Evolutionary conservation across 2,329 filamentous ascomycete species (phyloP), one percentile per base, ranked within the genome.

Genomic region (Botrytis sinoallii): DNA sequence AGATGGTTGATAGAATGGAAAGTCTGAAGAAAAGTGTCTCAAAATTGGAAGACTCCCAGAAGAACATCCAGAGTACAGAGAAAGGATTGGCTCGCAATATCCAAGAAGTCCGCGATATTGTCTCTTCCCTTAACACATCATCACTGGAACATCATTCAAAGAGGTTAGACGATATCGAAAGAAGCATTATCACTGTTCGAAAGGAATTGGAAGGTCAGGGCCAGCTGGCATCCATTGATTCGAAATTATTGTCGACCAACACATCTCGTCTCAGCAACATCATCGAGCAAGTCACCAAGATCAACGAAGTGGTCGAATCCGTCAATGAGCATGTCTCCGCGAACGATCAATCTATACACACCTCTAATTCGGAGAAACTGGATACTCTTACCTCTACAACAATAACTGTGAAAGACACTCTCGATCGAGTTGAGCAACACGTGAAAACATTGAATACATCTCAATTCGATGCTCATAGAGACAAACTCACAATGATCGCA

Each of bases 201-300:
- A 75, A 75, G 66, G 76, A 76, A 38, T 35, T 77, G 65, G 77
- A 76, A 67, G 74, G 67, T 3, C 75, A 75, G 65, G 66, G 75
- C 38, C 74, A 70, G 9, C 48, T 78, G 44, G 77, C 76, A 52
- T 77, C 77, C 7, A 60, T 77, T 55, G 76, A 76, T 52, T 77
- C 77, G 18, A 77, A 78, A 35, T 71, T 77, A 35, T 52, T 76
- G 44, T 76, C 75, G 4, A 72, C 71, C 20, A 77, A 75, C 48
- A 77, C 74, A 65, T 69, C 75, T 52, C 71, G 75, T 48, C 55
- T 78, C 8, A 76, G 75, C 42, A 74, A 63, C 42, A 66, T 77
- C 38, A 74, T 74, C 40, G 72, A 73, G 16, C 73, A 74, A 52
- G 73, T 77, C 12, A 75, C 72, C 2, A 77, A 75, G 60, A 71